A percentile compares a stretch with the other conserved stretches of the same genome.
Conservation (phyloP, 2,329 filamentous ascomycete genomes). For the Colletotrichum sp. region DNA sequence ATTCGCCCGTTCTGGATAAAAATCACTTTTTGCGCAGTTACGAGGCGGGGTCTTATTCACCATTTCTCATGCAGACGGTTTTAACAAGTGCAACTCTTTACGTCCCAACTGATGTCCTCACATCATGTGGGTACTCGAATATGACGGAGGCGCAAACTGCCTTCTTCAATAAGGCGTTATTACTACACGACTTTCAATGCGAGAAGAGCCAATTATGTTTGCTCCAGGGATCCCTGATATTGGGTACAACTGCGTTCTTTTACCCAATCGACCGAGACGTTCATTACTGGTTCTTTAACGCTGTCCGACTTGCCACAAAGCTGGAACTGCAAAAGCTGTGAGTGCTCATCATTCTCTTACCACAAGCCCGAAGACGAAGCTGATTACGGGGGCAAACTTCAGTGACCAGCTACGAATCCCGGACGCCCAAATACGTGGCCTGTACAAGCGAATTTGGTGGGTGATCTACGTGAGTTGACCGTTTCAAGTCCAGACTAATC, state of each 20-base stretch:
- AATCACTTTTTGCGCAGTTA: rapidly evolving
- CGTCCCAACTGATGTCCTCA: background rate
- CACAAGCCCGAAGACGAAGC: too few species aligned
- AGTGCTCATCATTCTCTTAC: background rate
- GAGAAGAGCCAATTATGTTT: background rate
- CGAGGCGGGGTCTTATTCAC: background rate
- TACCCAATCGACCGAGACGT: background rate
- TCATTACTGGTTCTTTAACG: background rate
- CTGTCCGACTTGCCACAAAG: background rate
- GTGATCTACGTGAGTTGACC: background rate
- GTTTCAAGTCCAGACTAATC: background rate
- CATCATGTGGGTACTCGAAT: background rate
- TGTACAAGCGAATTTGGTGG: background rate
- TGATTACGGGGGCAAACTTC: rapidly evolving
- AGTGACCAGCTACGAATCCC: background rate
- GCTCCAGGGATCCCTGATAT: background rate
- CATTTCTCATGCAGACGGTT: background rate
- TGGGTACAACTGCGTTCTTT: background rate
- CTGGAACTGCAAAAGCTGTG: background rate
- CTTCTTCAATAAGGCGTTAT: background rate
- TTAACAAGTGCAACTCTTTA: background rate
- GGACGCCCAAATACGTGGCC: background rate
- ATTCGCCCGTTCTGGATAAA: background rate
- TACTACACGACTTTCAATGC: background rate
- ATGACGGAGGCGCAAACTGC: background rate